Conservation (phyloP, 441 rosid species). For the Euphorbia corollata region DNA sequence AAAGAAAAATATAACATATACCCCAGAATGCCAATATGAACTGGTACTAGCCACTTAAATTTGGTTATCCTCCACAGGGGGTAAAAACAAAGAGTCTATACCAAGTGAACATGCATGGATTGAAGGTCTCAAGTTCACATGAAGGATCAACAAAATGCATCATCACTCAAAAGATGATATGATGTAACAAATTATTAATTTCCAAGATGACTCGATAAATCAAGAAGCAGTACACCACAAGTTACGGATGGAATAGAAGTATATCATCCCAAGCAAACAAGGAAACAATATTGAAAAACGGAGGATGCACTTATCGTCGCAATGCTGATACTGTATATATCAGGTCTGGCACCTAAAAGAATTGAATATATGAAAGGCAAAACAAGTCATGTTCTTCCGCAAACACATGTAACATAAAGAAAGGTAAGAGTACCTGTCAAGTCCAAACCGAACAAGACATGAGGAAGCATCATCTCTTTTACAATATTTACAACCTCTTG, state of each 20-base stretch:
- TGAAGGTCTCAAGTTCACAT: neutral
- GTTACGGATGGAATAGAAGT: neutral
- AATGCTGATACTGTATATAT: neutral
- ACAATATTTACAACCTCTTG: slow-evolving; percentile 93
- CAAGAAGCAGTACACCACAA: neutral
- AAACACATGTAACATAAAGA: neutral
- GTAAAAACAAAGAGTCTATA: neutral
- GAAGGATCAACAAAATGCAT: neutral
- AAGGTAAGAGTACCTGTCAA: slow-evolving; percentile 57
- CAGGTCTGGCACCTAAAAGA: slow-evolving; percentile 2
- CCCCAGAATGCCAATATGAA: neutral
- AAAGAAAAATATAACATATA: neutral
- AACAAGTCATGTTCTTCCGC: neutral
- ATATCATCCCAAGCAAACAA: slow-evolving; percentile 8
- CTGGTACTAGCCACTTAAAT: neutral
- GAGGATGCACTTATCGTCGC: neutral
- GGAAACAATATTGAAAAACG: neutral
- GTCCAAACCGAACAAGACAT: slow-evolving; percentile 89
- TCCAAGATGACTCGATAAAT: neutral
- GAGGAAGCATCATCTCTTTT: slow-evolving; percentile 81
- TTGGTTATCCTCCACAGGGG: slow-evolving; percentile 5
- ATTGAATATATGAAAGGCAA: neutral
- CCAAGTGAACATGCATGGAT: neutral
- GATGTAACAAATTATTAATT: neutral
- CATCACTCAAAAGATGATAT: slow-evolving; percentile 12